Base-by-base conservation (phyloP, 1,139 yeast genomes). In the Hyphopichia burtonii region DNA sequence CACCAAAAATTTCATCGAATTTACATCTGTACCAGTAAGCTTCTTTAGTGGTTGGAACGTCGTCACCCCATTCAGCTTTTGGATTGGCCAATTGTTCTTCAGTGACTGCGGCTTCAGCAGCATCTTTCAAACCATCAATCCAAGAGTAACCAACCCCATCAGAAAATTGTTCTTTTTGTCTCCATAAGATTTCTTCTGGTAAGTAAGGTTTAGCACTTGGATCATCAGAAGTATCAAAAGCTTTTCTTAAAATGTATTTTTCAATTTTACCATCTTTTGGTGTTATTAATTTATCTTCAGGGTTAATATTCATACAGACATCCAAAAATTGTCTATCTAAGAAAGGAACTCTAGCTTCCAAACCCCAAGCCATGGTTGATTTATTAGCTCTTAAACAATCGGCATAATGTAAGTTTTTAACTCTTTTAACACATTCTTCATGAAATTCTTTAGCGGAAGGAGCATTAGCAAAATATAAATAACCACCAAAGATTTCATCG, bases 281-380 rank as follows among this genome's bases (percentile, higher is more conserved):
- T 48, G 80, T 75, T 66, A 93, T 93, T 67, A 90, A 61, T 76
- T 93, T 94, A 59, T 93, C 97, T 54, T 79, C 78, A 51, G 99
- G 98, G 68, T 86, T 84, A 61, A 93, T 86, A 84, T 86, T 85
- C 97, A 93, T 86, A 68, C 95, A 83, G 39, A 88, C 83, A 58
- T 91, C 90, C 68, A 93, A 76, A 79, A 93, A 93, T 63, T 84
- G 79, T 73, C 83, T 88, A 70, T 93, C 99, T 71, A 93, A 80
- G 85, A 93, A 93, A 53, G 99, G 99, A 56, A 93, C 99, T 73
- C 99, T 87, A 47, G 99, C 99, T 75, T 93, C 99, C 54, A 93
- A 80, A 66, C 99, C 99, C 99, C 99, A 93, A 34, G 99, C 99
- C 97, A 93, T 88, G 49, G 99, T 93, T 30, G 98, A 91, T 74